Base-by-base conservation (phyloP, 2,329 filamentous ascomycete species). In the Trichophyton rubrum region DNA sequence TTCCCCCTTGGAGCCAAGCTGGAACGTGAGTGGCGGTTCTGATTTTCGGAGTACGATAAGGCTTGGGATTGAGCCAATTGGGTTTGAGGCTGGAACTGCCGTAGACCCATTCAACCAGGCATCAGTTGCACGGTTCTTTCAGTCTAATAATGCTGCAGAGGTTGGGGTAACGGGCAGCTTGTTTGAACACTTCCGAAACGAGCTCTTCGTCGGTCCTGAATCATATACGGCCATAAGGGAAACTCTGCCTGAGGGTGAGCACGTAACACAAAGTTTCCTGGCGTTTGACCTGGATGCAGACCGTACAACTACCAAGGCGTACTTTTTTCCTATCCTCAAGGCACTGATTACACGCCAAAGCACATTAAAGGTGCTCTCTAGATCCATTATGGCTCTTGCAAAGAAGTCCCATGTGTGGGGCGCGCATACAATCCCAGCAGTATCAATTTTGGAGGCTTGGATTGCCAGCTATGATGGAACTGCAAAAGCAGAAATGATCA, bases 361-460 rank as follows among this genome's bases (percentile, higher is more conserved):
- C 40, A 43, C 40, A 17, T 17, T 43, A 43, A 43, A 43, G n/a
- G 40, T 43, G 7, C n/a, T 43, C 15, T 43, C 40, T 43, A 5
- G n/a, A 13, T 43, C 40, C 11, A 43, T 43, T n/a, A n/a, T 20
- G 40, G 7, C 4, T 7, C n/a, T 43, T n/a, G 40, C 40, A 43
- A 43, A 43, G 40, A 43, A 20, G 40, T 43, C 15, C n/a, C 6
- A 43, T 20, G n/a, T 43, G n/a, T 43, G 40, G 40, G 40, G 40
- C 1, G 6, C n/a, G n/a, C 40, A 43, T 3, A n/a, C 40, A n/a
- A 20, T 58, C 13, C n/a, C 33, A 1, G 56, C 56, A 1, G 11
- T 59, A 27, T 53, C 58, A 38, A 43, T 53, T 9, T 17, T 59
- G 35, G 58, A 59, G 24, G 58, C 58, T 7, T 59, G 58, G 58